Conservation (phyloP, 345 rosid genomes). For the Eucalyptus erythrocorys region DNA sequence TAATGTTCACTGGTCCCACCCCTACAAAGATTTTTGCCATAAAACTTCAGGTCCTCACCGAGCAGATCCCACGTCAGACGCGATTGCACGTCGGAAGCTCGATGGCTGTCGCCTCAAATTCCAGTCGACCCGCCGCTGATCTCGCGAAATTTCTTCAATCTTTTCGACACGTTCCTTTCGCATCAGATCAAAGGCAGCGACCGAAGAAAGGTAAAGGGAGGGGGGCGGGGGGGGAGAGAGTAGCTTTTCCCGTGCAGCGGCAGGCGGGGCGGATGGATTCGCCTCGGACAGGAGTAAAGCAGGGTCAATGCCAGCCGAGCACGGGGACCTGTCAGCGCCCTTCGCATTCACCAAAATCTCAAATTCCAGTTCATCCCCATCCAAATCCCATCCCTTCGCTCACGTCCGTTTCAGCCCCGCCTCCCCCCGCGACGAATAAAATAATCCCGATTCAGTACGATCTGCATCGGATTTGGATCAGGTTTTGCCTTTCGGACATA, state of each 20-base stretch:
- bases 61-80: not conserved
- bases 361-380: not conserved
- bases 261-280: not conserved
- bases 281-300: not conserved
- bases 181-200: not conserved
- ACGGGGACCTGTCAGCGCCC: not conserved
- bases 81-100: not conserved
- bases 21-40: not conserved
- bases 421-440: not conserved
- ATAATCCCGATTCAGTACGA: not conserved
- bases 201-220: not conserved
- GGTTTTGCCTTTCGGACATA: not conserved
- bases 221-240: not conserved
- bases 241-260: not conserved
- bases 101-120: not conserved
- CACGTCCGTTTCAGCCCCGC: not conserved
- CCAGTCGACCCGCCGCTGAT: not conserved
- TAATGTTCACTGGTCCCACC: not conserved
- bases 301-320: not conserved
- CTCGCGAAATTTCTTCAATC: not conserved
- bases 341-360: not conserved
- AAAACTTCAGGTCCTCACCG: not conserved
- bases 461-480: not conserved
- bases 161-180: not conserved
- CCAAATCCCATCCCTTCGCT: not conserved